Evolutionary conservation across 78 protist species (phyloP).

Genomic region (Polysphondylium violaceum): DNA sequence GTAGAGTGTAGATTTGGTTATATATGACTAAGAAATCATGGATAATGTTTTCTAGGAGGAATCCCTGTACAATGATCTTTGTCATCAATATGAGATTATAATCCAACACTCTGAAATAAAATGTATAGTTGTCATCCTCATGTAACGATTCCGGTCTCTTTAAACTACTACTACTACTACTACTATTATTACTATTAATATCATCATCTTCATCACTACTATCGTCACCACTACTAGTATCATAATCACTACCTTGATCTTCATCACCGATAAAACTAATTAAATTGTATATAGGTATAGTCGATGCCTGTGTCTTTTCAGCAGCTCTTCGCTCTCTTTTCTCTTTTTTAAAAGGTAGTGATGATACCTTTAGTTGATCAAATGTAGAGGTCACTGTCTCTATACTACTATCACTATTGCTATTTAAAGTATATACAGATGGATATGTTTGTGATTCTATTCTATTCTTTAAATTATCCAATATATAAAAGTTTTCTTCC

Average conservation of each 20-base stretch:
- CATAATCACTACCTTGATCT: too few relatives aligned
- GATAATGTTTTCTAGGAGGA: constrained; percentile 1
- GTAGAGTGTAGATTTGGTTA: not conserved
- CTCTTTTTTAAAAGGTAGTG: not conserved
- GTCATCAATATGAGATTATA: constrained; percentile 23
- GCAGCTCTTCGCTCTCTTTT: not conserved
- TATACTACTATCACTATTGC: too few relatives aligned
- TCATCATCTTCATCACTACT: not conserved
- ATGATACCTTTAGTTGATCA: not conserved
- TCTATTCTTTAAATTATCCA: too few relatives aligned
- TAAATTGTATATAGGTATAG: not conserved
- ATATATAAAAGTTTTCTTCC: constrained; percentile 3
- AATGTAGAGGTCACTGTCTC: too few relatives aligned
- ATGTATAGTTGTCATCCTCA: constrained; percentile 32
- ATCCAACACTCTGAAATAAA: constrained; percentile 12
- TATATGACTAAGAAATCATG: not conserved
- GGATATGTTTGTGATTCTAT: too few relatives aligned
- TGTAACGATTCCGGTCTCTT: constrained; percentile 23
- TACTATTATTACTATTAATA: not conserved
- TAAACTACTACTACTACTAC: not conserved
- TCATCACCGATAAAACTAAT: too few relatives aligned
- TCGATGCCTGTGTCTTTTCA: not conserved
- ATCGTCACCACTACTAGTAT: not conserved
- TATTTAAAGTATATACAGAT: too few relatives aligned
- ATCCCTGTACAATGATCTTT: not conserved